Conservation (phyloP, 345 rosid species). For the Eucalyptus microcorys region DNA sequence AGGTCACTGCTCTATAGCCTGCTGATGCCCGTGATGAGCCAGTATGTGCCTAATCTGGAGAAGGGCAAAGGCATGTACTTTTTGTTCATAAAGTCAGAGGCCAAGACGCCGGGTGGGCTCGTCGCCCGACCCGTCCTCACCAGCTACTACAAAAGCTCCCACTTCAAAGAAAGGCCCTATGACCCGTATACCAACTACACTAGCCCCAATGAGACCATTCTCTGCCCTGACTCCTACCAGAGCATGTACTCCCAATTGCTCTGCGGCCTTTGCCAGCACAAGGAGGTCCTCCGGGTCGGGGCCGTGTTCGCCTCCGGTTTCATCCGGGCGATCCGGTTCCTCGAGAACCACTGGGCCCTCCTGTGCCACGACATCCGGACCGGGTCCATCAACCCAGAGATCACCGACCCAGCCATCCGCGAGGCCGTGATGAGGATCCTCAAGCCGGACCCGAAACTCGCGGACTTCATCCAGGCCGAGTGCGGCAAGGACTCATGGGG, state of each 20-base stretch:
- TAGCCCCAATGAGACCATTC: constrained; percentile 69
- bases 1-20: constrained; percentile 58
- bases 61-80: constrained; percentile 80
- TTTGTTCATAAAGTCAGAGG: constrained; percentile 60
- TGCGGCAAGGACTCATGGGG: constrained; percentile 51
- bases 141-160: constrained; percentile 63
- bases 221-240: constrained; percentile 69
- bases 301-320: constrained; percentile 83
- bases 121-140: constrained; percentile 67
- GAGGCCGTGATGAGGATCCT: constrained; percentile 52
- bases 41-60: constrained; percentile 55
- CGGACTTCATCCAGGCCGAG: constrained; percentile 40
- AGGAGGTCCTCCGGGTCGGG: constrained; percentile 67
- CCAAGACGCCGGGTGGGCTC: constrained; percentile 62
- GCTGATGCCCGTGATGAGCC: constrained; percentile 73
- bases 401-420: constrained; percentile 41
- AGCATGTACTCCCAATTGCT: constrained; percentile 77
- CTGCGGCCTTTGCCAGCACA: constrained; percentile 57
- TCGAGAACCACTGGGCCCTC: constrained; percentile 53
- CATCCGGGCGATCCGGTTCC: constrained; percentile 67
- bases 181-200: constrained; percentile 80
- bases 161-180: constrained; percentile 50
- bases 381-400: constrained; percentile 35
- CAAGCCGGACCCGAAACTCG: constrained; percentile 50
- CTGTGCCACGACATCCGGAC: constrained; percentile 36